Evolutionary conservation across 2,329 filamentous ascomycete genomes (phyloP).

Genomic region (Tolypocladium nubicola): DNA sequence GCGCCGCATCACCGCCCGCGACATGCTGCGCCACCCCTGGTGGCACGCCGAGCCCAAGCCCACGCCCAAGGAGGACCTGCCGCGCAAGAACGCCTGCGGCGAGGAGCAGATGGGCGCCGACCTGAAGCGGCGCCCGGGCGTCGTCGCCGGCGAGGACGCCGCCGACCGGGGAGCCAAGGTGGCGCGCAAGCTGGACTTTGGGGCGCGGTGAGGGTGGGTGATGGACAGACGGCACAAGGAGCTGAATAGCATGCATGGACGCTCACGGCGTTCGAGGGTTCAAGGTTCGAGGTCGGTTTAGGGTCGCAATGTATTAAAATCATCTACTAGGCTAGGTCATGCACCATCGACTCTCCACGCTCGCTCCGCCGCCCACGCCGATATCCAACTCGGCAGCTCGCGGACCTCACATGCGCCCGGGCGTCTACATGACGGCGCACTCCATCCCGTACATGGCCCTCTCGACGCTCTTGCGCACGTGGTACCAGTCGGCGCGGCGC

Average conservation of each 20-base stretch:
- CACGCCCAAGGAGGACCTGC: conserved; percentile 71
- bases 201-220: conserved; percentile 22
- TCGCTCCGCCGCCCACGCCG: neutral
- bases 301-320: too few relatives aligned
- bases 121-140: conserved; percentile 60
- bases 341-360: neutral
- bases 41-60: conserved; percentile 79
- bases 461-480: conserved; percentile 80
- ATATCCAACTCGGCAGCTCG: neutral
- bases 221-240: too few relatives aligned
- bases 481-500: conserved; percentile 87
- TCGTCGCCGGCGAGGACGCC: conserved; percentile 58
- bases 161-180: conserved; percentile 63
- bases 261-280: too few relatives aligned
- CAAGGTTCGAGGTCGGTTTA: too few relatives aligned
- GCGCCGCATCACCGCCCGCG: conserved; percentile 65
- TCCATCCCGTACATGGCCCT: conserved; percentile 95
- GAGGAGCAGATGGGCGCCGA: conserved; percentile 72
- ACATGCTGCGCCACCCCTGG: conserved; percentile 74
- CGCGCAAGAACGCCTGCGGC: conserved; percentile 52
- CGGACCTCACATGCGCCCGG: neutral
- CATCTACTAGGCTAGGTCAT: neutral
- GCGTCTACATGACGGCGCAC: conserved; percentile 65
- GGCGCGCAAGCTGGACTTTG: conserved; percentile 75
- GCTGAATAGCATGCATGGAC: neutral